phyloP scores from a whole-genome alignment of 768 basidiomycete species.

The Russula foetens region DNA sequence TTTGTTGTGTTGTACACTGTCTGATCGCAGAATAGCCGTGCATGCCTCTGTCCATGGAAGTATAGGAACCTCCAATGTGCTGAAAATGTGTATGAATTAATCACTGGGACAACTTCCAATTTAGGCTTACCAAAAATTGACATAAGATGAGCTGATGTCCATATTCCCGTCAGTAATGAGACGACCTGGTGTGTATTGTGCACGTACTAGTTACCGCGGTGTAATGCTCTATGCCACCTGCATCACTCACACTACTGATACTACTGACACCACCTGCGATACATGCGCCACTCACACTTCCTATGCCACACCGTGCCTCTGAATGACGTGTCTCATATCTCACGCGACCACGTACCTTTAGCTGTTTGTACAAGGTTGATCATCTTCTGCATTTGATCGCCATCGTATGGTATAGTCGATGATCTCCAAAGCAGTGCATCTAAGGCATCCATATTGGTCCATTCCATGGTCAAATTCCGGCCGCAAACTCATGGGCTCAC shows the following conservation, averaged over 20 bases:
- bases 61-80: neutral
- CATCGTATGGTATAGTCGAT: neutral
- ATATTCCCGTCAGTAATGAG: no score
- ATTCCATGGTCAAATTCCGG: neutral
- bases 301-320: neutral
- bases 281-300: no score
- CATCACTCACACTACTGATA: no score
- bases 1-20: neutral
- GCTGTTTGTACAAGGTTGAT: neutral
- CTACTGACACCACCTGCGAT: no score
- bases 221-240: neutral
- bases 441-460: neutral
- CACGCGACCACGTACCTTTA: neutral
- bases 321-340: no score
- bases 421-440: neutral
- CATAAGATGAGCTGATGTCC: constrained; percentile 1
- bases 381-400: neutral
- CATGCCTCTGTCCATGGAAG: neutral
- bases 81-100: neutral
- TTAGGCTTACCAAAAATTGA: neutral
- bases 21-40: neutral
- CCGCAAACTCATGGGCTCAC: constrained; percentile 22
- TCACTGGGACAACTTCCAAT: neutral
- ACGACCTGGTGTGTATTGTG: neutral
- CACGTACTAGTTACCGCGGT: neutral